Conservation (phyloP, 2,329 filamentous ascomycete genomes). For the Sarocladiaceae sp. region DNA sequence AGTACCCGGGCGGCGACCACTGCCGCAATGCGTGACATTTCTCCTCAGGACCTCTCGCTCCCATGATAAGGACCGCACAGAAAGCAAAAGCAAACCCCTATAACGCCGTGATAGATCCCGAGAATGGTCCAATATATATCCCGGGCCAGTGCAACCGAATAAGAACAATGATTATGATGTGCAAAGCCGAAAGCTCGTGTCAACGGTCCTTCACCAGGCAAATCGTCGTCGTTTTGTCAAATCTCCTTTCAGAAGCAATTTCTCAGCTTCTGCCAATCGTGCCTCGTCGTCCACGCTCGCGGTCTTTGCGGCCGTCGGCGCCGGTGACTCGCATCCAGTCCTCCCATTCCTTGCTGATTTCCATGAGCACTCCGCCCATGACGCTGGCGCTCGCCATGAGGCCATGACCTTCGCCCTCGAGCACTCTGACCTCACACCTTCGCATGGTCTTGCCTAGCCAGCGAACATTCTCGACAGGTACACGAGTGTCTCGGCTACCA, state of each 20-base stretch:
- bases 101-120: neutral
- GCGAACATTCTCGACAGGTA: slow-evolving; percentile 89
- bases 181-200: too few species aligned
- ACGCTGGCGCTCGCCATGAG: slow-evolving; percentile 92
- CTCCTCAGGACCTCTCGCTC: neutral
- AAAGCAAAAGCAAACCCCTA: neutral
- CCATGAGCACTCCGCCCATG: slow-evolving; percentile 91
- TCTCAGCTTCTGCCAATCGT: slow-evolving; percentile 17
- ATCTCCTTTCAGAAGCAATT: too few species aligned
- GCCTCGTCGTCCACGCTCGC: slow-evolving; percentile 25
- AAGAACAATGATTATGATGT: too few species aligned
- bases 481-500: slow-evolving; percentile 82
- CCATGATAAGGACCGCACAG: neutral
- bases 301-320: slow-evolving; percentile 25
- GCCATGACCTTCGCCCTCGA: slow-evolving; percentile 90
- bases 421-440: slow-evolving; percentile 82
- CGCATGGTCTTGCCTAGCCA: slow-evolving; percentile 96
- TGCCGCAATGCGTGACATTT: too few species aligned
- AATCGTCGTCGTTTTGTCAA: too few species aligned
- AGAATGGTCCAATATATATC: neutral
- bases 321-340: slow-evolving; percentile 69
- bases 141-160: neutral
- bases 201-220: too few species aligned
- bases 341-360: slow-evolving; percentile 92
- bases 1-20: neutral